Percentiles rank a stretch among this genome's conserved stretches.
phyloP scores from a whole-genome alignment of 306 rosid genomes.

The Canavalia gladiata region DNA sequence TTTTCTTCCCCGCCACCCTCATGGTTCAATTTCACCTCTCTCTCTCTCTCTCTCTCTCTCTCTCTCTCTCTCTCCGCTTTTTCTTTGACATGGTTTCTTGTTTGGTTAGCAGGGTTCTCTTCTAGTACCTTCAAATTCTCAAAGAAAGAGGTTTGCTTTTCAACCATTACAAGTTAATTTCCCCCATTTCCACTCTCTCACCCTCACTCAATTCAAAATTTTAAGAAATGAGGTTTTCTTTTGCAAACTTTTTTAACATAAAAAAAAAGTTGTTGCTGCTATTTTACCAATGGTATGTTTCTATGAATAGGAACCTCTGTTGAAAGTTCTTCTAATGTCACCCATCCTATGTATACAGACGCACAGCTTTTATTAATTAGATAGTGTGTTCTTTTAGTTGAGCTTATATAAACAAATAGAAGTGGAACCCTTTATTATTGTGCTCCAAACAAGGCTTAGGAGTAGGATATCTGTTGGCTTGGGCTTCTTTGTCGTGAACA shows the following conservation, averaged over 20 bases:
- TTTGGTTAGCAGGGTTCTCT: constrained; percentile 44
- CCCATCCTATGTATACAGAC: background rate
- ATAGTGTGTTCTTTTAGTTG: constrained; percentile 8
- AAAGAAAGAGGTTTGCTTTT: constrained; percentile 56
- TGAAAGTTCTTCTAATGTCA: background rate
- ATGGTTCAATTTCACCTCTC: constrained; percentile 35
- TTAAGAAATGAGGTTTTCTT: constrained; percentile 7
- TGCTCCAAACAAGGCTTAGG: background rate
- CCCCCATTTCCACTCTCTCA: background rate
- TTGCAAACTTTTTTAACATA: background rate
- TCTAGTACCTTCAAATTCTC: constrained; percentile 45
- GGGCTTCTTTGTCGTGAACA: constrained; percentile 8
- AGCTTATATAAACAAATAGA: background rate
- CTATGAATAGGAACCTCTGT: background rate
- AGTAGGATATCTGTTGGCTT: background rate
- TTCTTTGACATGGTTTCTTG: constrained; percentile 20
- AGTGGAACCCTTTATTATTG: background rate
- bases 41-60: background rate
- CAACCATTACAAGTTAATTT: background rate
- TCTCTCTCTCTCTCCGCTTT: background rate
- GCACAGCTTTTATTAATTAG: background rate
- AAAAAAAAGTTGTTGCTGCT: background rate
- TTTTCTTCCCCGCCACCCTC: constrained; percentile 49
- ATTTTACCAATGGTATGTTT: background rate
- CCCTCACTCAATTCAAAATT: background rate